Percentiles rank a stretch among this genome's conserved stretches.
Evolutionary conservation across 208 protist genomes (phyloP).

Genomic region (Tritrichomonas musculus): DNA sequence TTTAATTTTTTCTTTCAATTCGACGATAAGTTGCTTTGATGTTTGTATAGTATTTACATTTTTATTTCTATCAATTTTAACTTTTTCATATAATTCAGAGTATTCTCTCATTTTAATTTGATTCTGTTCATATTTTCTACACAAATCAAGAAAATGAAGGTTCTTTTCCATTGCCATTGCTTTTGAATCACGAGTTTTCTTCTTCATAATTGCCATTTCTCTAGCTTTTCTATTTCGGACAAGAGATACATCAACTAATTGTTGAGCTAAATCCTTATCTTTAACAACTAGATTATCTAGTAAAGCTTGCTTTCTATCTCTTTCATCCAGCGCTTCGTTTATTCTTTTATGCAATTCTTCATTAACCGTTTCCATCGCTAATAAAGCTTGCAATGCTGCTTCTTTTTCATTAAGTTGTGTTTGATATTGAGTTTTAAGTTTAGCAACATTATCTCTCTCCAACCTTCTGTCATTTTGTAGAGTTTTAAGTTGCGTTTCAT

Average conservation of each 20-base stretch:
- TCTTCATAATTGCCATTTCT: conserved; percentile 1
- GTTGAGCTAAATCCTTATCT: background rate
- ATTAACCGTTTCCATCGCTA: background rate
- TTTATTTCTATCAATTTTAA: background rate
- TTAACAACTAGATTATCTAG: background rate
- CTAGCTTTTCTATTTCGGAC: background rate
- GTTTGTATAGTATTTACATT: background rate
- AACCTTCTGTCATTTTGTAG: background rate
- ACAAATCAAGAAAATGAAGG: background rate
- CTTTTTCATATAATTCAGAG: conserved; percentile 7
- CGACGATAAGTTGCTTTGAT: background rate
- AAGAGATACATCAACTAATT: background rate
- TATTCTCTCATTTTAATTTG: background rate
- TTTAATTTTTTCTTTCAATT: conserved; percentile 8
- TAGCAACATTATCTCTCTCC: background rate
- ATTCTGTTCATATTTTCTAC: background rate
- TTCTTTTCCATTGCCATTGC: background rate
- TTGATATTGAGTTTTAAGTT: background rate
- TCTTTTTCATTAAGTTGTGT: background rate
- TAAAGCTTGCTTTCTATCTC: background rate
- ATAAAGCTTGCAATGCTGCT: background rate
- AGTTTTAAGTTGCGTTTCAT: background rate
- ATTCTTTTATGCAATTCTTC: background rate
- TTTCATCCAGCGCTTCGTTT: background rate
- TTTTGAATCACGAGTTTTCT: background rate